phyloP scores from a whole-genome alignment of 805 yeast species.

The Barnettozyma californica region DNA sequence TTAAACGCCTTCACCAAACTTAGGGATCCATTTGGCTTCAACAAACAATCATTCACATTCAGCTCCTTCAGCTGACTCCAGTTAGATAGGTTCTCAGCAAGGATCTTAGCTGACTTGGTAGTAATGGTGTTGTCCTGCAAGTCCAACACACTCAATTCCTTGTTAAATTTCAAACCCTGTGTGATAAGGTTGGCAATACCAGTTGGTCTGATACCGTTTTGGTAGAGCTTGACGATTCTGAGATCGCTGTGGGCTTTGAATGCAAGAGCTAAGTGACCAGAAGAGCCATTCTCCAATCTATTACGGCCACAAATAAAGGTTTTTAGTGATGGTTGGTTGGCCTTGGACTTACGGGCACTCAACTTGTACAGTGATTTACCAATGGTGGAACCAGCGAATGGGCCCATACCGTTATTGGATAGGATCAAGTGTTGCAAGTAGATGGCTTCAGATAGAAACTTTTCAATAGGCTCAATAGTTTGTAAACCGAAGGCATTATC shows the following conservation, averaged over 20 bases:
- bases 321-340: conserved; percentile 48
- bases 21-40: conserved; percentile 73
- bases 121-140: conserved; percentile 96
- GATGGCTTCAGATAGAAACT: conserved; percentile 65
- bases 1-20: conserved; percentile 45
- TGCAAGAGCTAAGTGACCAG: conserved; percentile 78
- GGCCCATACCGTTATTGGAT: conserved; percentile 97
- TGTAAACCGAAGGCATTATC: conserved; percentile 98
- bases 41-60: conserved; percentile 82
- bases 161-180: conserved; percentile 64
- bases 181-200: conserved; percentile 75
- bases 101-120: conserved; percentile 51
- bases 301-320: conserved; percentile 96
- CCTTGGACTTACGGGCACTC: conserved; percentile 53
- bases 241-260: conserved; percentile 73
- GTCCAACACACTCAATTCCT: conserved; percentile 63
- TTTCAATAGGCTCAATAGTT: conserved; percentile 85
- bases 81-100: conserved; percentile 51
- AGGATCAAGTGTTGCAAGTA: conserved; percentile 81
- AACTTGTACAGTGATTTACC: conserved; percentile 79
- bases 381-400: conserved; percentile 92
- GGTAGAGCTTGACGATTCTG: conserved; percentile 75
- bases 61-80: conserved; percentile 75
- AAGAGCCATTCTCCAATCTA: conserved; percentile 93
- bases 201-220: conserved; percentile 94